Evolutionary conservation across 495 filamentous ascomycete species (phyloP).

Genomic region (Penicillium coffeae): DNA sequence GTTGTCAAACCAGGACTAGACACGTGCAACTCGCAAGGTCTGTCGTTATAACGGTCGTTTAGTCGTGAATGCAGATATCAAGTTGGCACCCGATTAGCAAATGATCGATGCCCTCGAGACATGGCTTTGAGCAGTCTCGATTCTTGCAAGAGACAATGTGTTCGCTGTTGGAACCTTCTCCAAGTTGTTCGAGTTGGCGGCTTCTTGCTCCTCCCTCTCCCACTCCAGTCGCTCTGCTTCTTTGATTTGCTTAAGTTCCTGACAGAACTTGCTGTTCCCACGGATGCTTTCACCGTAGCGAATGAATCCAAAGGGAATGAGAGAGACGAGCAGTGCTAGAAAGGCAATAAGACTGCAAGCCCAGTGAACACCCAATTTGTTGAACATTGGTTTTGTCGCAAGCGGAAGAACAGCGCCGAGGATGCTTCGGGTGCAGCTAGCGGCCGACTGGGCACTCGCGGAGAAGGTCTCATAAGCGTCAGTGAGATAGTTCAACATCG

Average conservation of each 20-base stretch:
- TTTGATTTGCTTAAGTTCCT: slow-evolving; percentile 35
- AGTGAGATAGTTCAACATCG: slow-evolving; percentile 44
- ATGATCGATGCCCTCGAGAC: slow-evolving; percentile 25
- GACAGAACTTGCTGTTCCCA: slow-evolving; percentile 34
- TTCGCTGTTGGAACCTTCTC: slow-evolving; percentile 9
- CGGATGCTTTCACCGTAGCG: slow-evolving; percentile 33
- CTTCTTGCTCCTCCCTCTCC: slow-evolving; percentile 14
- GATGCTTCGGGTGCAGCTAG: slow-evolving; percentile 37
- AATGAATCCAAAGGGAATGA: slow-evolving; percentile 36
- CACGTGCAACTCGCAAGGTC: no score
- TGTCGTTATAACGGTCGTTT: no score
- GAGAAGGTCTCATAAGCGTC: slow-evolving; percentile 44
- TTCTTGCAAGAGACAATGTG: slow-evolving; percentile 13
- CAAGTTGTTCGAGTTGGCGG: not conserved
- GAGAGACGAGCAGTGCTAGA: slow-evolving; percentile 29
- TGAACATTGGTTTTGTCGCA: slow-evolving; percentile 38
- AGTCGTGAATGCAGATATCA: no score
- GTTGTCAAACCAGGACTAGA: not conserved
- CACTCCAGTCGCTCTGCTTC: slow-evolving; percentile 20
- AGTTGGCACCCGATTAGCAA: slow-evolving; percentile 9
- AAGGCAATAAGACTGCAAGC: slow-evolving; percentile 42
- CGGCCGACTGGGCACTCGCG: slow-evolving; percentile 40
- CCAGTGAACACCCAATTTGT: slow-evolving; percentile 39
- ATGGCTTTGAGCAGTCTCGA: slow-evolving; percentile 23
- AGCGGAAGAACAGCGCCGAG: slow-evolving; percentile 42